These are phyloP conservation scores for Hypocreales sp. DNA, from an alignment of 2,329 filamentous ascomycete genomes.

Conservation along the genomic window DNA sequence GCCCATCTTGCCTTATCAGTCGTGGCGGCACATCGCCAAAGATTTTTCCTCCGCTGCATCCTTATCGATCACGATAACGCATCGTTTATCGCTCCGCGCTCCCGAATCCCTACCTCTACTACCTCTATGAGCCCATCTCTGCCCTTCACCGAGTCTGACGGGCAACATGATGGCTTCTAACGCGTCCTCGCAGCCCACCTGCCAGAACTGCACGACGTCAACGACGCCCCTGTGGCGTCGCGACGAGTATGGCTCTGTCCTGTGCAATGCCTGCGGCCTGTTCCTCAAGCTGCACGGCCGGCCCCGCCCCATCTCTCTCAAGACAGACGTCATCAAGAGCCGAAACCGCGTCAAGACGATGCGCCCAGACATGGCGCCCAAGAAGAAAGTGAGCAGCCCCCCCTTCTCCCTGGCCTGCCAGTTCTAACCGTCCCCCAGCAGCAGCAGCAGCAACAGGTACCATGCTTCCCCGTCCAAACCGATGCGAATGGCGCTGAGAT, in stretches of 20 bases:
- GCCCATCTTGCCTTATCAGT: conserved; percentile 21
- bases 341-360: conserved; percentile 92
- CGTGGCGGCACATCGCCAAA: conserved; percentile 13
- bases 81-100: conserved; percentile 14
- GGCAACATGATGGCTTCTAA: conserved; percentile 36
- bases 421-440: conserved; percentile 4
- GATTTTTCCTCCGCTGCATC: conserved; percentile 18
- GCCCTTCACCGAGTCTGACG: conserved; percentile 15
- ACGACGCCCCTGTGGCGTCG: conserved; percentile 95
- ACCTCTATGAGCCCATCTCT: too few species aligned
- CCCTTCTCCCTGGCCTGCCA: not conserved
- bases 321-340: conserved; percentile 99
- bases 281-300: conserved; percentile 95
- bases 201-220: conserved; percentile 90
- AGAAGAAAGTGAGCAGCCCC: conserved; percentile 53
- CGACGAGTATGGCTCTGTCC: conserved; percentile 87
- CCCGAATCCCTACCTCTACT: conserved; percentile 10
- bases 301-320: conserved; percentile 84
- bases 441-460: conserved; percentile 21
- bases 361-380: conserved; percentile 61
- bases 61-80: conserved; percentile 23
- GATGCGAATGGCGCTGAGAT: conserved; percentile 44
- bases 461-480: conserved; percentile 21
- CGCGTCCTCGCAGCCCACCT: conserved; percentile 71
- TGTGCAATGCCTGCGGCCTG: conserved; percentile 96